These are phyloP conservation scores for Dionaea muscipula DNA, from an alignment of 179 eudicot species.

Conservation along the genomic window DNA sequence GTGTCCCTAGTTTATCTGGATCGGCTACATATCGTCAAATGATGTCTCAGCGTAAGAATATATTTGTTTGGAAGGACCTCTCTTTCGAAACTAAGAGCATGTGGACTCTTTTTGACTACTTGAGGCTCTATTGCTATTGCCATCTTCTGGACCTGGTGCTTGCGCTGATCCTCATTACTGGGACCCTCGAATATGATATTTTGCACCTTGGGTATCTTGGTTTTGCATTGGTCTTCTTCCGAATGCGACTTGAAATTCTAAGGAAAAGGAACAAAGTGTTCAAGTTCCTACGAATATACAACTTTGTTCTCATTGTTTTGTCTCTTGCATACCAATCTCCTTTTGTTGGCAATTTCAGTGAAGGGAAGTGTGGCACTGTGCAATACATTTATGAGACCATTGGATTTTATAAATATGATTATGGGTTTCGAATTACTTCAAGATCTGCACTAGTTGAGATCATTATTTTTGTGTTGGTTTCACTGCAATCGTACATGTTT, in stretches of 20 bases:
- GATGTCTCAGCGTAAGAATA: conserved; percentile 77
- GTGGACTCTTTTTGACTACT: conserved; percentile 95
- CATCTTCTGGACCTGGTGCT: conserved; percentile 98
- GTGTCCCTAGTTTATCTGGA: conserved; percentile 49
- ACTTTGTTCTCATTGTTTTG: conserved; percentile 70
- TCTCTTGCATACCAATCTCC: conserved; percentile 99
- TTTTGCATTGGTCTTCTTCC: conserved; percentile 85
- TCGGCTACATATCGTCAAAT: conserved; percentile 72
- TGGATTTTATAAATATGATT: conserved; percentile 90
- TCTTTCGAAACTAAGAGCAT: conserved; percentile 95
- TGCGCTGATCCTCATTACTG: conserved; percentile 73
- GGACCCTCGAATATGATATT: conserved; percentile 93
- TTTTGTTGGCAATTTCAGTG: conserved; percentile 65
- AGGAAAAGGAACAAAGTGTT: conserved; percentile 86
- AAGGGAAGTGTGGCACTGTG: conserved; percentile 74
- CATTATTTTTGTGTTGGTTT: conserved; percentile 73
- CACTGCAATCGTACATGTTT: conserved; percentile 91
- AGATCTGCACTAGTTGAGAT: conserved; percentile 97
- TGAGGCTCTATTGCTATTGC: conserved; percentile 95
- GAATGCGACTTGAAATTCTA: conserved; percentile 77
- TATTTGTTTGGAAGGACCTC: conserved; percentile 95
- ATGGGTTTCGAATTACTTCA: conserved; percentile 92
- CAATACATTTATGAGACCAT: conserved; percentile 84
- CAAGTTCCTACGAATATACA: conserved; percentile 84
- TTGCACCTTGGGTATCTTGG: conserved; percentile 97